Conservation (phyloP, 495 filamentous ascomycete genomes). For the Hypoxylon perforatum region DNA sequence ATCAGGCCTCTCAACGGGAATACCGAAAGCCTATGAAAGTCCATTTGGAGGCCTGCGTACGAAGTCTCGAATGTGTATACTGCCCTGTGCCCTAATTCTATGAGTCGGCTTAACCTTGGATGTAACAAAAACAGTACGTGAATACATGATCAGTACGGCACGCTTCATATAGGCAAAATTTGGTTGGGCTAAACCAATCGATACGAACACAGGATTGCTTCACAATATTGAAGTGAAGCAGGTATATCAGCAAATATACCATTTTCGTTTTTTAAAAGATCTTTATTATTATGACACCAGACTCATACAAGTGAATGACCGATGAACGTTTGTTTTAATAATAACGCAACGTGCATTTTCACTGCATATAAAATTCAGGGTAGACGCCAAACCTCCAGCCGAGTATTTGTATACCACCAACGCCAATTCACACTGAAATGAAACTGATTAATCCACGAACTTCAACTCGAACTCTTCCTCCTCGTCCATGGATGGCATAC, state of each 20-base stretch:
- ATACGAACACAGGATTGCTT: too few relatives aligned
- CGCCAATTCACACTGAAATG: conserved; percentile 10
- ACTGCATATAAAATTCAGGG: conserved; percentile 3
- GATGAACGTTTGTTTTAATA: conserved; percentile 22
- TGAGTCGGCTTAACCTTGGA: too few relatives aligned
- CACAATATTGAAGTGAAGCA: too few relatives aligned
- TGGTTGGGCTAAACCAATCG: too few relatives aligned
- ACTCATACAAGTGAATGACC: conserved; percentile 9
- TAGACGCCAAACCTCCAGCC: conserved; percentile 1
- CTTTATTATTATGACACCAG: neutral
- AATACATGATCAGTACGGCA: too few relatives aligned
- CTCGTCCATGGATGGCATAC: conserved; percentile 37
- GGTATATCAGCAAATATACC: too few relatives aligned
- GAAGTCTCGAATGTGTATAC: neutral
- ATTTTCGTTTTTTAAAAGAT: too few relatives aligned
- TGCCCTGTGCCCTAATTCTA: too few relatives aligned
- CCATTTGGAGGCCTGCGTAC: conserved; percentile 7
- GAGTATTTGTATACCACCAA: conserved; percentile 10
- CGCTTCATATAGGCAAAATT: too few relatives aligned
- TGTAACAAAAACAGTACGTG: too few relatives aligned
- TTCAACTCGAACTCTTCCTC: conserved; percentile 56
- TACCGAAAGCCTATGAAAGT: neutral
- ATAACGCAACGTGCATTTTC: neutral
- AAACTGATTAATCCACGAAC: conserved; percentile 44
- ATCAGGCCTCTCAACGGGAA: conserved; percentile 30